Evolutionary conservation across 2,329 filamentous ascomycete species (phyloP).

Genomic region (Daldinia eschscholtzii): DNA sequence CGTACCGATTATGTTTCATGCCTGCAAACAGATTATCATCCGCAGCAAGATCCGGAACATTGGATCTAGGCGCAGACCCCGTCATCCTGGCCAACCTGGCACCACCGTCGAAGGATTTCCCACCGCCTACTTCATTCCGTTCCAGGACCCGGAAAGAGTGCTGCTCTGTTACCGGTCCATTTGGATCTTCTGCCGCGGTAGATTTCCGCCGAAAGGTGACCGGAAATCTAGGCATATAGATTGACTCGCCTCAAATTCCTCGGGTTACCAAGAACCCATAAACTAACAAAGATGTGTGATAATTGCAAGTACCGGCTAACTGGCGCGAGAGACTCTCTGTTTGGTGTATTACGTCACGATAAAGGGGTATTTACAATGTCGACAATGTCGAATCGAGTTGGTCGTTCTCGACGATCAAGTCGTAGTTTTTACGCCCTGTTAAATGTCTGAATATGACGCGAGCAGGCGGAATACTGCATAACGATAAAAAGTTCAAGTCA

Average conservation of each 20-base stretch:
- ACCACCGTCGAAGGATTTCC: conserved; percentile 66
- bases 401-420: conserved; percentile 33
- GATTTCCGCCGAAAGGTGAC: conserved; percentile 72
- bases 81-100: conserved; percentile 58
- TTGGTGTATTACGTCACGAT: conserved; percentile 21
- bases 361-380: conserved; percentile 20
- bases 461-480: conserved; percentile 56
- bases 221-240: conserved; percentile 73
- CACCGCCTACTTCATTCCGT: conserved; percentile 60
- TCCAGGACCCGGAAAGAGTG: conserved; percentile 72
- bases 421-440: conserved; percentile 36
- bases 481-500: conserved; percentile 51
- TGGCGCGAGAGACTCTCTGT: conserved; percentile 22
- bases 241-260: conserved; percentile 46
- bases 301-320: conserved; percentile 27
- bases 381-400: conserved; percentile 25
- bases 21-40: conserved; percentile 71
- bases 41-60: conserved; percentile 53
- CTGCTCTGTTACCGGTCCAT: conserved; percentile 63
- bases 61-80: conserved; percentile 56
- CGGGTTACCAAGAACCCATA: conserved; percentile 47
- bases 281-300: conserved; percentile 31
- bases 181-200: conserved; percentile 66
- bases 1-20: conserved; percentile 68
- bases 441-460: conserved; percentile 42